A percentile compares a stretch with the other conserved stretches of the same genome.
Evolutionary conservation across 106 monocot species (phyloP).

Genomic region (Cymbidium sinense): DNA sequence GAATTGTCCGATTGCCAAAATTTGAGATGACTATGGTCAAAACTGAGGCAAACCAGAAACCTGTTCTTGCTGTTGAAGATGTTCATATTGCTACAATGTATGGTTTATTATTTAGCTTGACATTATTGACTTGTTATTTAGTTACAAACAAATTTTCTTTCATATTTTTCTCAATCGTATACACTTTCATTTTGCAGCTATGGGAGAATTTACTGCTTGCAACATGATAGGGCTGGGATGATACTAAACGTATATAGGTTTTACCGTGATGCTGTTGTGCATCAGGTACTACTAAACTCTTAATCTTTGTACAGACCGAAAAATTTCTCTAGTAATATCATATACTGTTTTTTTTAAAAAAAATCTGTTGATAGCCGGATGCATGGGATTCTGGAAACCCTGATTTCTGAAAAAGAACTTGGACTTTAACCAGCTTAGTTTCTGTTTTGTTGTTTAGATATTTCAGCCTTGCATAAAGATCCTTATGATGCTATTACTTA

Average conservation of each 20-base stretch:
- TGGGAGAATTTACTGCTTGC: constrained; percentile 96
- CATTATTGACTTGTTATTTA: background rate
- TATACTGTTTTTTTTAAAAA: background rate
- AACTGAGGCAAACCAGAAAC: constrained; percentile 84
- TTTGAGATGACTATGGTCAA: constrained; percentile 93
- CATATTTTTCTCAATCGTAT: background rate
- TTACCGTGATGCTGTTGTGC: constrained; percentile 95
- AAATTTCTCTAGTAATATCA: background rate
- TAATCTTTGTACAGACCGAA: background rate
- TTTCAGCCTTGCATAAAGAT: background rate
- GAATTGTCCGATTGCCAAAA: constrained; percentile 79
- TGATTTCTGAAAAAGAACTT: background rate
- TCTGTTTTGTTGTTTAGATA: background rate
- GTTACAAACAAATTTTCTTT: background rate
- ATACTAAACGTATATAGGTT: constrained; percentile 72
- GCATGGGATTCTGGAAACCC: background rate
- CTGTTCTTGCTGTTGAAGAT: constrained; percentile 81
- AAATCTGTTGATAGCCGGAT: background rate
- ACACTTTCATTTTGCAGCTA: constrained; percentile 45
- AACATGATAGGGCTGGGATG: constrained; percentile 73
- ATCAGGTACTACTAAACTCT: constrained; percentile 51
- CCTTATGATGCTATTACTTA: background rate
- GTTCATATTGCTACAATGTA: constrained; percentile 84
- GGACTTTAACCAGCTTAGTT: background rate
- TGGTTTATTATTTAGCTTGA: background rate